phyloP scores from a whole-genome alignment of 306 rosid species.

The Senna siamea region DNA sequence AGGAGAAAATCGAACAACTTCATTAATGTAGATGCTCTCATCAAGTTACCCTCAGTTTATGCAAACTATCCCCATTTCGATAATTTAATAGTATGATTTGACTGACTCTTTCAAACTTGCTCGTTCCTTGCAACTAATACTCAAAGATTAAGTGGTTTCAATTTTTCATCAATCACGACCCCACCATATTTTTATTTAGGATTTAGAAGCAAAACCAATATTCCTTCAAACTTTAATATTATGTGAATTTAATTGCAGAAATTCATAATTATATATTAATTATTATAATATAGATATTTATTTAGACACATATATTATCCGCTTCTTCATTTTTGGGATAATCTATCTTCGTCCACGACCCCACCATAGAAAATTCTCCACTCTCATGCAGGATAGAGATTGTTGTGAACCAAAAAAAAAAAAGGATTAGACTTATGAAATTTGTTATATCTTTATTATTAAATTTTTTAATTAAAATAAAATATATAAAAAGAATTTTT shows the following conservation, averaged over 20 bases:
- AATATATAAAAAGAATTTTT: too few species aligned
- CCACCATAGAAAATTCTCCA: too few species aligned
- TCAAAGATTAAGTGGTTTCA: constrained; percentile 17
- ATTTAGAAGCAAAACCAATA: constrained; percentile 13
- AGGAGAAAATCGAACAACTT: constrained; percentile 31
- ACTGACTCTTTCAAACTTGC: constrained; percentile 10
- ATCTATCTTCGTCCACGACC: too few species aligned
- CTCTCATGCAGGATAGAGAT: too few species aligned
- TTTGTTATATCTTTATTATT: too few species aligned
- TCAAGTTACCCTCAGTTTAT: background rate
- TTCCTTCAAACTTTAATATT: constrained; percentile 7
- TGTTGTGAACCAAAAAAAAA: too few species aligned
- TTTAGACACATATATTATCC: too few species aligned
- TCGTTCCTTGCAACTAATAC: constrained; percentile 36
- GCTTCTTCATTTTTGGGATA: too few species aligned
- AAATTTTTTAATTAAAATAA: too few species aligned
- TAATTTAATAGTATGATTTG: constrained; percentile 43
- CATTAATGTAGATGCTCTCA: constrained; percentile 7
- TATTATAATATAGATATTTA: too few species aligned
- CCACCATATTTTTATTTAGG: constrained; percentile 30
- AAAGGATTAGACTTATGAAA: too few species aligned
- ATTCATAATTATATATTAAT: background rate
- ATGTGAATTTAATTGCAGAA: constrained; percentile 22
- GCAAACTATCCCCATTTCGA: constrained; percentile 32
- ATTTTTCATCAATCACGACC: constrained; percentile 39